Base-by-base conservation (phyloP, 2,329 filamentous ascomycete genomes). In the Cladobotryum protrusum region DNA sequence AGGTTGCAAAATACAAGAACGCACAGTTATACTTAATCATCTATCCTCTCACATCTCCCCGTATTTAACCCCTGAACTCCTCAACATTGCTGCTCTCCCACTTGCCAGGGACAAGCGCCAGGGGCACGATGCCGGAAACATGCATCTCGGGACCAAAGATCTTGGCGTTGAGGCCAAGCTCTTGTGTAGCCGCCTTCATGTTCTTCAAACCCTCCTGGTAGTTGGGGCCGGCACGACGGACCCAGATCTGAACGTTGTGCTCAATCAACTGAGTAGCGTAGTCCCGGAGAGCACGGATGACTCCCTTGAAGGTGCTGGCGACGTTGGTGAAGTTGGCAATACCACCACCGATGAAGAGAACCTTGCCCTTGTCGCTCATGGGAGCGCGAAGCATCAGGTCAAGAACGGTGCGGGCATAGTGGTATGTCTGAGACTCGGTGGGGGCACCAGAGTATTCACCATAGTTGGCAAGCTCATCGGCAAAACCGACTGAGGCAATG, bases 301-400 rank as follows among this genome's bases (percentile, higher is more conserved):
- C 92, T 78, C 93, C 93, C 83, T 99, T 99, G 87, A 99, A 99
- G 57, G 93, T 99, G 63, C 87, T 93, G 54, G 93, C 93, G 49
- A 99, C 93, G 76, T 97, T 99, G 80, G 93, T 99, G 79, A 99
- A 99, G 86, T 99, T 99, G 81, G 93, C 93, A 81, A 99, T 99
- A 82, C 93, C 93, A 77, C 93, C 93, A 72, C 93, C 93, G 61
- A 99, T 97, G 82, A 99, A 99, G 59, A 99, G 86, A 48, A 99
- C 89, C 83, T 97, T 99, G 78, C 93, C 93, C 66, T 96, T 86
- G 54, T 88, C 81, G 72, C 82, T 79, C 67, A 83, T 72, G 52
- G 93, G 92, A 49, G 92, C 86, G 61, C 93, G 89, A 62, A 99
- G 87, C 89, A 99, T 95, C 57, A 99, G 84, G 71, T 99, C 93